Evolutionary conservation across 805 yeast species (phyloP).

Genomic region (Jamesozyma rosinii): DNA sequence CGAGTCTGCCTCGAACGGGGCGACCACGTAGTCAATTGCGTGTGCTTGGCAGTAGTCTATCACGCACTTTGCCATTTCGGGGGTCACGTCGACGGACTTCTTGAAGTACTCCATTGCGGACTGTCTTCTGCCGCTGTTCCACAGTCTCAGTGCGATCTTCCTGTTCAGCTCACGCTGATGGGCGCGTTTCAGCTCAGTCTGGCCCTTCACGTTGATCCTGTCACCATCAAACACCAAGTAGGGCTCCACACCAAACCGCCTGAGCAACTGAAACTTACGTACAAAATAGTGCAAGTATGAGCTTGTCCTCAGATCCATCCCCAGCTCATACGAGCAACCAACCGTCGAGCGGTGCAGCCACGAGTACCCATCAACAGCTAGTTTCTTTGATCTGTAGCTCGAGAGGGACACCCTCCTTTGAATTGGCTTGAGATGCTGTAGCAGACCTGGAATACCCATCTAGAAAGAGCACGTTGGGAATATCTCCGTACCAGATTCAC

Average conservation of each 20-base stretch:
- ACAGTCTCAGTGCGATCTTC: constrained; percentile 41
- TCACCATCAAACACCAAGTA: constrained; percentile 91
- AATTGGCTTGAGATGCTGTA: constrained; percentile 63
- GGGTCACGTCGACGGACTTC: constrained; percentile 75
- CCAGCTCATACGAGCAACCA: constrained; percentile 72
- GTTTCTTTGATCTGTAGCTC: constrained; percentile 53
- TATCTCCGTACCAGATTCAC: no score
- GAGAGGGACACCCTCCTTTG: constrained; percentile 49
- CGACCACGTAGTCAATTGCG: constrained; percentile 65
- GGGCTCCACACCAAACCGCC: constrained; percentile 58
- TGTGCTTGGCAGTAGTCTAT: constrained; percentile 58
- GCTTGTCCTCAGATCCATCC: constrained; percentile 55
- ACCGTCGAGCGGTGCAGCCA: constrained; percentile 86
- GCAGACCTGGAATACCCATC: constrained; percentile 78
- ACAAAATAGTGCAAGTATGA: constrained; percentile 58
- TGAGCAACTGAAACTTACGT: constrained; percentile 55
- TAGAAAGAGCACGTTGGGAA: no score
- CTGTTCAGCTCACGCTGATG: constrained; percentile 47
- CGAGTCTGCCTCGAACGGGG: constrained; percentile 96
- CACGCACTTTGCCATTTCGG: constrained; percentile 77
- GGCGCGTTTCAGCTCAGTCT: constrained; percentile 57
- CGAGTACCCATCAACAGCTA: constrained; percentile 88
- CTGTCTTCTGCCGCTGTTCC: constrained; percentile 41
- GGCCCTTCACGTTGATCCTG: constrained; percentile 62
- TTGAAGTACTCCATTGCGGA: constrained; percentile 57